Conservation (phyloP, 306 rosid species). For the Calophaca sinica region DNA sequence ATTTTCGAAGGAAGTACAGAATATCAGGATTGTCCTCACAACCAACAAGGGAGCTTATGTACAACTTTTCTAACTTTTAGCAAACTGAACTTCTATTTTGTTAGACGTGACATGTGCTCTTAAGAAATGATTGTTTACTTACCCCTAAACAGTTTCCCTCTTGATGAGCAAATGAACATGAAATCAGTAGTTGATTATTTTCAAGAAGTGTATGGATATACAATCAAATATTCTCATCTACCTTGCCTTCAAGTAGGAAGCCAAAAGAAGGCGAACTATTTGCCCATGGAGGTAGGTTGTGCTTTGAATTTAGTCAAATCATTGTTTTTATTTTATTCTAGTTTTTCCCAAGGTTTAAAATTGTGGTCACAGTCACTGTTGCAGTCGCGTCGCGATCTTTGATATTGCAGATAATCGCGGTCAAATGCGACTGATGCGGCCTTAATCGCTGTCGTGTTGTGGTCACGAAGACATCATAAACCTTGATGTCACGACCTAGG, state of each 20-base stretch:
- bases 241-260: constrained; percentile 62
- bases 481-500: too few relatives aligned
- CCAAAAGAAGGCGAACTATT: constrained; percentile 50
- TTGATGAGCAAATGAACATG: constrained; percentile 65
- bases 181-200: constrained; percentile 65
- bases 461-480: too few relatives aligned
- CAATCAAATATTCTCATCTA: constrained; percentile 52
- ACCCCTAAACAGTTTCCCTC: constrained; percentile 51
- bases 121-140: constrained; percentile 22
- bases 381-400: too few relatives aligned
- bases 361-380: too few relatives aligned
- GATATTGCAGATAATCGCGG: too few relatives aligned
- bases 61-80: constrained; percentile 24
- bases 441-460: too few relatives aligned
- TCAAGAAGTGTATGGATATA: constrained; percentile 57
- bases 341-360: neutral
- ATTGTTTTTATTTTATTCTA: neutral
- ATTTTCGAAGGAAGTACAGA: constrained; percentile 58
- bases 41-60: constrained; percentile 65
- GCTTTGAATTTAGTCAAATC: constrained; percentile 20
- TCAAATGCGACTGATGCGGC: too few relatives aligned
- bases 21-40: constrained; percentile 62
- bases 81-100: neutral
- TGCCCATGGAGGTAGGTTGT: constrained; percentile 56
- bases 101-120: neutral